Evolutionary conservation across 2,329 filamentous ascomycete genomes (phyloP).

Genomic region (Leptographium procerum): DNA sequence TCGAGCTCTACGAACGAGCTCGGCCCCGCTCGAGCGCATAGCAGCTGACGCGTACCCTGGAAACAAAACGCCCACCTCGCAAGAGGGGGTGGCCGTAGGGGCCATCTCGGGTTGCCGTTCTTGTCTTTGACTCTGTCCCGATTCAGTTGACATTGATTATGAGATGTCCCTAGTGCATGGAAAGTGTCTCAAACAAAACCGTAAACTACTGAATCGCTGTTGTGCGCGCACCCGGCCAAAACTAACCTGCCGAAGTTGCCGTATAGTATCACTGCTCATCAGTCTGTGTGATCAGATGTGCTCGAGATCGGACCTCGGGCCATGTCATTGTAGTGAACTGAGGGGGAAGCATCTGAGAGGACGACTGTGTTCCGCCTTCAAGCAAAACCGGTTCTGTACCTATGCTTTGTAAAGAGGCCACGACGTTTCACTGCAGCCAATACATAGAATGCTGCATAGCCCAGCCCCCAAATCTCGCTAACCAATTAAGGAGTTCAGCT

Average conservation of each 20-base stretch:
- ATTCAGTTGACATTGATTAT: background rate
- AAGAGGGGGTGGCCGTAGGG: background rate
- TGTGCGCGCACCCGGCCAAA: background rate
- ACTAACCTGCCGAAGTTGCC: background rate
- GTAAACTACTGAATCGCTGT: background rate
- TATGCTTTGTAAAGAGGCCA: background rate
- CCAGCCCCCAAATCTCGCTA: background rate
- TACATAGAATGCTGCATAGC: background rate
- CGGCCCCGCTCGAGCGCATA: background rate
- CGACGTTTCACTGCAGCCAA: background rate
- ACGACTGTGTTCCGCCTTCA: background rate
- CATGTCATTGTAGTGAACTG: background rate
- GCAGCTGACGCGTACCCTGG: background rate
- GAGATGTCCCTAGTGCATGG: too few relatives aligned
- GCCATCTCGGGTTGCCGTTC: background rate
- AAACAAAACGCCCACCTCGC: background rate
- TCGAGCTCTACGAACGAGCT: background rate
- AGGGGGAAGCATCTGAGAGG: too few relatives aligned
- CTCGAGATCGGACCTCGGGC: background rate
- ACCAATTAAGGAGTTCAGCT: background rate
- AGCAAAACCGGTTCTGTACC: background rate
- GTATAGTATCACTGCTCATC: background rate
- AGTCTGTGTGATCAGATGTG: background rate
- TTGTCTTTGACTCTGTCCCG: background rate
- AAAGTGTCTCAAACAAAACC: background rate